A percentile compares a stretch with the other conserved stretches of the same genome.
Evolutionary conservation across 1,284 basidiomycete species (phyloP).

Genomic region (Moniliophthora roreri): DNA sequence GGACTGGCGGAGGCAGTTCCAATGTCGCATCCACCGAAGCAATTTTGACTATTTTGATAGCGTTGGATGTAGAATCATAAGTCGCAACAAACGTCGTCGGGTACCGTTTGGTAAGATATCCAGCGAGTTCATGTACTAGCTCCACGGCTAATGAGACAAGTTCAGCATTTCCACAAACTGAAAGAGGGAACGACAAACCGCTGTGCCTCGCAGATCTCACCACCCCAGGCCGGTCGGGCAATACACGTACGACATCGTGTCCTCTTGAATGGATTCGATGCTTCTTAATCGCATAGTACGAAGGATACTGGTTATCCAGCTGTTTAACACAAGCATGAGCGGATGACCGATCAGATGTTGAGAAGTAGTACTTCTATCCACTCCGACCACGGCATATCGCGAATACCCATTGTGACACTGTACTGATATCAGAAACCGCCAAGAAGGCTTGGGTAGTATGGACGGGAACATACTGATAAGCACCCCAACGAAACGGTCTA

Average conservation of each 20-base stretch:
- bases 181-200: slow-evolving; percentile 35
- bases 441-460: too few relatives aligned
- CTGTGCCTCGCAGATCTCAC: slow-evolving; percentile 53
- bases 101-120: slow-evolving; percentile 64
- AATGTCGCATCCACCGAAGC: slow-evolving; percentile 50
- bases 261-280: slow-evolving; percentile 14
- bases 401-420: too few relatives aligned
- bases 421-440: too few relatives aligned
- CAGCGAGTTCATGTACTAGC: slow-evolving; percentile 63
- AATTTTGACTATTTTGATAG: slow-evolving; percentile 56
- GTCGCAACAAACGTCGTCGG: slow-evolving; percentile 55
- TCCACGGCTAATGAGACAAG: slow-evolving; percentile 53
- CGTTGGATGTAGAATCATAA: slow-evolving; percentile 32
- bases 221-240: slow-evolving; percentile 42
- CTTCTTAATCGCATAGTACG: slow-evolving; percentile 13
- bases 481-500: too few relatives aligned
- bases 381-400: too few relatives aligned
- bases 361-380: too few relatives aligned
- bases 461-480: too few relatives aligned
- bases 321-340: neutral
- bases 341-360: too few relatives aligned
- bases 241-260: slow-evolving; percentile 8
- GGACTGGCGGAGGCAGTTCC: slow-evolving; percentile 38
- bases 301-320: slow-evolving; percentile 13
- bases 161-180: neutral